Percentiles rank a stretch among this genome's conserved stretches.
Conservation (phyloP, 2,329 filamentous ascomycete genomes). For the Aureobasidium sp. region DNA sequence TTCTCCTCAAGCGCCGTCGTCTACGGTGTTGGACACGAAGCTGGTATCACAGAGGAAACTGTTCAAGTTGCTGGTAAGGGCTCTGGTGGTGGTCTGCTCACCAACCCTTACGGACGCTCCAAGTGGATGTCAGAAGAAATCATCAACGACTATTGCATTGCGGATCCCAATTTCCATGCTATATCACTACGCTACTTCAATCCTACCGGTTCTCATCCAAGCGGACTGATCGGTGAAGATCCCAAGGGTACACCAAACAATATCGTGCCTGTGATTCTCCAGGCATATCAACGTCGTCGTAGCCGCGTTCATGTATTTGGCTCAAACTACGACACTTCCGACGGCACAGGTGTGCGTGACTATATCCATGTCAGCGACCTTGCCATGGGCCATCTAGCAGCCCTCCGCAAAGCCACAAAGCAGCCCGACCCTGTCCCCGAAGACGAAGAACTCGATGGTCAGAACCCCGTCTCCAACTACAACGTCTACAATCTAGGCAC, state of each 20-base stretch:
- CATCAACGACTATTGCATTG: constrained; percentile 51
- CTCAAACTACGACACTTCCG: constrained; percentile 55
- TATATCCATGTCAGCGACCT: constrained; percentile 61
- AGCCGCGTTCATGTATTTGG: constrained; percentile 56
- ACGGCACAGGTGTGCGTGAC: constrained; percentile 59
- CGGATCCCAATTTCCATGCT: constrained; percentile 55
- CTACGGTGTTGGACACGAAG: constrained; percentile 39
- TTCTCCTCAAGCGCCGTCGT: constrained; percentile 62
- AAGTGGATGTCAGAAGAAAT: constrained; percentile 63
- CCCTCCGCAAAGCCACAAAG: constrained; percentile 34
- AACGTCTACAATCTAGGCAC: constrained; percentile 33
- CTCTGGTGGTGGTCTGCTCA: constrained; percentile 46
- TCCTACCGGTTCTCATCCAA: constrained; percentile 56
- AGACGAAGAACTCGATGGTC: neutral
- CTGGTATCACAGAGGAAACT: neutral
- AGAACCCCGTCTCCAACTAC: constrained; percentile 12
- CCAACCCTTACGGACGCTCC: constrained; percentile 57
- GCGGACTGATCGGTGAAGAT: constrained; percentile 56
- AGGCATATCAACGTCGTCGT: constrained; percentile 3
- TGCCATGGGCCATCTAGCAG: constrained; percentile 55
- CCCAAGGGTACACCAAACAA: constrained; percentile 55
- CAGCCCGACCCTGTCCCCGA: constrained; percentile 13
- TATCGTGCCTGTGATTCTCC: constrained; percentile 50
- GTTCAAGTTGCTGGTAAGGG: constrained; percentile 15
- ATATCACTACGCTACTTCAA: constrained; percentile 61